Evolutionary conservation across 176 grass and related monocot genomes (phyloP), one percentile per base, ranked within the genome.

Genomic region (Echinochloa phyllopogon): DNA sequence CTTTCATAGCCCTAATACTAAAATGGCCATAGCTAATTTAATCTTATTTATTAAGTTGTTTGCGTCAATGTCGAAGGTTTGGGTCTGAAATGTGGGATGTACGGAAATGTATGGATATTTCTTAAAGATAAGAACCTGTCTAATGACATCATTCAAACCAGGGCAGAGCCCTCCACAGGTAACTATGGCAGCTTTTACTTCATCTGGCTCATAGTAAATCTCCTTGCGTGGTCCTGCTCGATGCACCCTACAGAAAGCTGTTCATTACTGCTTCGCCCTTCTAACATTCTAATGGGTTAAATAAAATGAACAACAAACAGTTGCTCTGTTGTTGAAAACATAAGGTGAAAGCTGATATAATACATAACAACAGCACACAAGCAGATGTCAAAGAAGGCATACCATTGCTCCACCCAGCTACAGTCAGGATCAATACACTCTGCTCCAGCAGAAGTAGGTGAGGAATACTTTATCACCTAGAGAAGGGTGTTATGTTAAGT

Each of bases 171-270:
- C 94, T 74, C 94, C 94, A 84, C 91, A 97, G 65, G 87, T 97
- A 89, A 97, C 94, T 65, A 97, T 97, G 80, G 89, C 94, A 69
- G 94, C 94, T 88, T 97, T 97, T 88, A 97, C 94, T 94, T 94
- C 94, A 14, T 42, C 64, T 18, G 91, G 94, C 56, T 97, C 89
- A 78, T 90, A 97, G 76, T 97, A 97, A 80, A 97, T 97, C 69
- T 94, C 76, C 79, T 97, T 94, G 21, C 94, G 89, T 52, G 94
- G 94, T 24, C 94, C 94, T 84, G 94, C 94, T 83, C 94, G 89
- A 65, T 97, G 94, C 63, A 97, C 89, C 94, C 94, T 97, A 78
- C 53, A 86, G 29, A 75, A 90, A 88, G 25, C 63, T 68, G 87
- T 21, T 53, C 76, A 78, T 89, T 43, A 89, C 66, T 77, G 81